Conservation (phyloP, 192 early-diverging fungal species). For the Coemansia sp. region DNA sequence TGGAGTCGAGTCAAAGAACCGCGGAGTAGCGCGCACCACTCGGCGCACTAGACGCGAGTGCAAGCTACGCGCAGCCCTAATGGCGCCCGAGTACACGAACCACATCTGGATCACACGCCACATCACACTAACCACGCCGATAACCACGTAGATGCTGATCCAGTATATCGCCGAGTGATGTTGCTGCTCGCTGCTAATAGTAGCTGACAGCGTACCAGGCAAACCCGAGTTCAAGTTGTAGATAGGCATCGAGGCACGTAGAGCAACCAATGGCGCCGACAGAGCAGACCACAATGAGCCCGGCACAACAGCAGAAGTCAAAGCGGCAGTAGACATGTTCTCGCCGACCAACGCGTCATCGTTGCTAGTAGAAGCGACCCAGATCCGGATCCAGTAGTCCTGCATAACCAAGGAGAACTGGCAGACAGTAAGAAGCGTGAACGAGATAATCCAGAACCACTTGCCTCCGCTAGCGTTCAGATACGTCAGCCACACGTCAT, state of each 20-base stretch:
- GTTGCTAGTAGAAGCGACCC: constrained; percentile 15
- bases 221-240: background rate
- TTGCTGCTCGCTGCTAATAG: background rate
- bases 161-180: constrained; percentile 62
- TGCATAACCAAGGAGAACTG: constrained; percentile 56
- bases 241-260: background rate
- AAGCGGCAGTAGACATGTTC: background rate
- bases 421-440: constrained; percentile 54
- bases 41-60: constrained; percentile 61
- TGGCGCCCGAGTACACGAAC: constrained; percentile 56
- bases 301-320: background rate
- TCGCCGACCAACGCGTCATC: background rate
- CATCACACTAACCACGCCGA: constrained; percentile 55
- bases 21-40: constrained; percentile 69
- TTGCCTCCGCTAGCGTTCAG: constrained; percentile 63
- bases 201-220: background rate
- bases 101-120: constrained; percentile 48
- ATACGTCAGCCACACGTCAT: constrained; percentile 76
- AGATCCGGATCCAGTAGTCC: constrained; percentile 62
- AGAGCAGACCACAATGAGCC: background rate
- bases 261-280: background rate
- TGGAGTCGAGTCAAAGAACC: constrained; percentile 89
- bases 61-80: constrained; percentile 62
- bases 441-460: constrained; percentile 60
- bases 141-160: constrained; percentile 64